Conservation (phyloP, 2,329 filamentous ascomycete genomes). For the Talaromyces atroroseus region DNA sequence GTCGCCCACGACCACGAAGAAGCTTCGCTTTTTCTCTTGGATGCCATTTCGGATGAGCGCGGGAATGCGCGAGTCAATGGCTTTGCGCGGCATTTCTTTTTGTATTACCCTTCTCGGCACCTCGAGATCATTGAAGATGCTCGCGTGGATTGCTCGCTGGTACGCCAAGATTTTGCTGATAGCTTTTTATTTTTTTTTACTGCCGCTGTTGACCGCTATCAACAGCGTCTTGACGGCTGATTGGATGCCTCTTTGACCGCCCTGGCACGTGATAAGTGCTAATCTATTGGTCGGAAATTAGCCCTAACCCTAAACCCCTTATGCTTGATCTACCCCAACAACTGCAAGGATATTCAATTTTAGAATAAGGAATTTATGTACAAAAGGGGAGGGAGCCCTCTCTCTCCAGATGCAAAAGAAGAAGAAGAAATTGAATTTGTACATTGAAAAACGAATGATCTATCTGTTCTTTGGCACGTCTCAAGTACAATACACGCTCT, state of each 20-base stretch:
- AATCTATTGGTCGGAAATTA: neutral
- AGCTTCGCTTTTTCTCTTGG: slow-evolving; percentile 93
- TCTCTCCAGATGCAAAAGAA: neutral
- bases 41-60: slow-evolving; percentile 87
- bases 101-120: too few relatives aligned
- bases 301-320: neutral
- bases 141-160: neutral
- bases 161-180: slow-evolving; percentile 11
- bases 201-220: slow-evolving; percentile 23
- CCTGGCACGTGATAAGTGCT: slow-evolving; percentile 1
- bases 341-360: neutral
- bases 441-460: neutral
- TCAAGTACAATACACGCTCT: neutral
- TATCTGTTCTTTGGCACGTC: neutral
- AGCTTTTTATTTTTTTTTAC: slow-evolving; percentile 17
- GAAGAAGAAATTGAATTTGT: neutral
- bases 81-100: slow-evolving; percentile 40
- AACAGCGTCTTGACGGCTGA: neutral
- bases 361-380: neutral
- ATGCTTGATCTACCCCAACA: neutral
- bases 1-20: slow-evolving; percentile 95
- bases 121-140: neutral
- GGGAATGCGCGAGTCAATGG: slow-evolving; percentile 81
- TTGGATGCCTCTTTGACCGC: slow-evolving; percentile 6
- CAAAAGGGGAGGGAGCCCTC: neutral